Evolutionary conservation across 306 rosid genomes (phyloP).

Genomic region (Sicyos edulis): DNA sequence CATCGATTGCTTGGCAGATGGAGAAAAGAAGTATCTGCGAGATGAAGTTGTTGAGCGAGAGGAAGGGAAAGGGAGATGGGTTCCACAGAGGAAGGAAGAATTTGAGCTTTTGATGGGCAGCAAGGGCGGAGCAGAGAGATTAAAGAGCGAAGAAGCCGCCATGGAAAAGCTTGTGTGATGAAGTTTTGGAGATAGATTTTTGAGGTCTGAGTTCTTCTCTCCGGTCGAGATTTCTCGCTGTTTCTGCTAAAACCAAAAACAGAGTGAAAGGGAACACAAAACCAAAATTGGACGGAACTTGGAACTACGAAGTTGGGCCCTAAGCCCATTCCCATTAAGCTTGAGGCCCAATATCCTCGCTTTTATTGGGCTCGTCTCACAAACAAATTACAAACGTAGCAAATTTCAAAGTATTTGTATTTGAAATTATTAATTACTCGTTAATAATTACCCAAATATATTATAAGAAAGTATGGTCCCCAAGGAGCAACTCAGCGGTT

Average conservation of each 20-base stretch:
- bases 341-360: not conserved
- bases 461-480: too few relatives aligned
- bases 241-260: not conserved
- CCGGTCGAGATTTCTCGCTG: slow-evolving; percentile 7
- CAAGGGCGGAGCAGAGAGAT: slow-evolving; percentile 36
- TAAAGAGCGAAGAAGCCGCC: slow-evolving; percentile 52
- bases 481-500: too few relatives aligned
- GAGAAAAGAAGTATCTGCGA: slow-evolving; percentile 36
- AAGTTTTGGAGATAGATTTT: not conserved
- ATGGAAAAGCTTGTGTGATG: slow-evolving; percentile 24
- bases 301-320: not conserved
- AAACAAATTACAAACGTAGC: too few relatives aligned
- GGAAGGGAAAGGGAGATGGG: slow-evolving; percentile 27
- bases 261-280: not conserved
- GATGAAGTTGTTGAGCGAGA: slow-evolving; percentile 19
- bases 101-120: slow-evolving; percentile 26
- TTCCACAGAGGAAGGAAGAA: slow-evolving; percentile 47
- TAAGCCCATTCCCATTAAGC: not conserved
- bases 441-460: too few relatives aligned
- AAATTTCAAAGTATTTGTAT: too few relatives aligned
- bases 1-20: slow-evolving; percentile 43
- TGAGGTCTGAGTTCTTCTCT: slow-evolving; percentile 12
- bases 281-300: not conserved
- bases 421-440: too few relatives aligned
- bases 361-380: not conserved